Percentiles rank a stretch among this genome's conserved stretches.
phyloP scores from a whole-genome alignment of 257 asterid species.

The Solanum chmielewskii region DNA sequence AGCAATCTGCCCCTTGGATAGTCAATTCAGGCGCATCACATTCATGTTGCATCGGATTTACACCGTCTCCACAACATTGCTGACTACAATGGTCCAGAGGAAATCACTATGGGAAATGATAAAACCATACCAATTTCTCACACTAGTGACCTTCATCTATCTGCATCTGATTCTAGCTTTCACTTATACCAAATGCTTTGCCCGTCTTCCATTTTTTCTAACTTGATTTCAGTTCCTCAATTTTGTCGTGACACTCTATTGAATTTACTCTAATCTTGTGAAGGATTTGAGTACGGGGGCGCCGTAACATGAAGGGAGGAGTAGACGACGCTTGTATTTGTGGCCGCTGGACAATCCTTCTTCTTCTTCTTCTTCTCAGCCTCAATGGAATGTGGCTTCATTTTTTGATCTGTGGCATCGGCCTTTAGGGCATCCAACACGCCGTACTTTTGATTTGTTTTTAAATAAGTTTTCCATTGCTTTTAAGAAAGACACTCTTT shows the following conservation, averaged over 20 bases:
- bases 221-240: neutral
- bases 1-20: neutral
- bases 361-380: neutral
- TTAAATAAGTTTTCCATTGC: neutral
- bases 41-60: neutral
- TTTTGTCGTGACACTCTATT: too few relatives aligned
- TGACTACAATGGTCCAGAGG: neutral
- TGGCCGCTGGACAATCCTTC: neutral
- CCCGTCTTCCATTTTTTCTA: neutral
- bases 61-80: neutral
- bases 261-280: neutral
- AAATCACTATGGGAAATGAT: neutral
- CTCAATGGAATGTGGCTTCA: neutral
- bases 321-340: neutral
- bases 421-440: neutral
- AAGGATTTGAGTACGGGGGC: neutral
- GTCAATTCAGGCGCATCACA: neutral
- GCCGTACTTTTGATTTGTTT: neutral
- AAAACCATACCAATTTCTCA: neutral
- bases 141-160: neutral
- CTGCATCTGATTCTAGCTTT: neutral
- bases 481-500: neutral
- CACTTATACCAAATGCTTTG: neutral
- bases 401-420: neutral
- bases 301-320: neutral